These are phyloP conservation scores for Dactylellina haptotyla DNA, from an alignment of 2,329 filamentous ascomycete genomes.

Conservation along the genomic window DNA sequence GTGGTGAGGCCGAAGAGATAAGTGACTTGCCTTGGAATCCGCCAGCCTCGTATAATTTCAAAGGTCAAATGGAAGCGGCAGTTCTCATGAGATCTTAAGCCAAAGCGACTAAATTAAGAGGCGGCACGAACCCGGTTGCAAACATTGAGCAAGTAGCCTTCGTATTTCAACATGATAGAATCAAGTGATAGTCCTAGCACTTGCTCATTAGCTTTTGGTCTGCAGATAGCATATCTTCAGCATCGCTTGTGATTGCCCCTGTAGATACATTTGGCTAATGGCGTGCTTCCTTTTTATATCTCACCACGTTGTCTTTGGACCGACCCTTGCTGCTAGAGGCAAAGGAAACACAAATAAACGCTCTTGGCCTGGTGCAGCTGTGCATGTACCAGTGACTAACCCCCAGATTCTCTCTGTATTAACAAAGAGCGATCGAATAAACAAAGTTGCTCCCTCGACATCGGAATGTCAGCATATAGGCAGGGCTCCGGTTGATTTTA, in stretches of 20 bases:
- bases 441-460: background rate
- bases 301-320: conserved; percentile 5
- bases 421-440: background rate
- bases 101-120: conserved; percentile 9
- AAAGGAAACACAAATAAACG: background rate
- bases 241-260: conserved; percentile 7
- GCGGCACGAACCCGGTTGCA: conserved; percentile 8
- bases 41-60: background rate
- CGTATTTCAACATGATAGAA: conserved; percentile 20
- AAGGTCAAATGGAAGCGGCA: background rate
- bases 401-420: too few species aligned
- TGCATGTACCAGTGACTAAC: too few species aligned
- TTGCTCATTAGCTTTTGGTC: background rate
- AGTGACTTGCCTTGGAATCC: conserved; percentile 7
- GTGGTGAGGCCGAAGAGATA: background rate
- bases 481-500: conserved; percentile 45
- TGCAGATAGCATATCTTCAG: background rate
- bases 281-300: conserved; percentile 35
- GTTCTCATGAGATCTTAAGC: background rate
- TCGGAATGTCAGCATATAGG: conserved; percentile 43
- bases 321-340: background rate
- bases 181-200: background rate
- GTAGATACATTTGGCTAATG: conserved; percentile 32
- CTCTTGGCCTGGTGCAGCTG: too few species aligned
- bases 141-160: conserved; percentile 5